These are phyloP conservation scores for Lecanosticta acicola DNA, from an alignment of 2,329 filamentous ascomycete genomes.

Conservation along the genomic window DNA sequence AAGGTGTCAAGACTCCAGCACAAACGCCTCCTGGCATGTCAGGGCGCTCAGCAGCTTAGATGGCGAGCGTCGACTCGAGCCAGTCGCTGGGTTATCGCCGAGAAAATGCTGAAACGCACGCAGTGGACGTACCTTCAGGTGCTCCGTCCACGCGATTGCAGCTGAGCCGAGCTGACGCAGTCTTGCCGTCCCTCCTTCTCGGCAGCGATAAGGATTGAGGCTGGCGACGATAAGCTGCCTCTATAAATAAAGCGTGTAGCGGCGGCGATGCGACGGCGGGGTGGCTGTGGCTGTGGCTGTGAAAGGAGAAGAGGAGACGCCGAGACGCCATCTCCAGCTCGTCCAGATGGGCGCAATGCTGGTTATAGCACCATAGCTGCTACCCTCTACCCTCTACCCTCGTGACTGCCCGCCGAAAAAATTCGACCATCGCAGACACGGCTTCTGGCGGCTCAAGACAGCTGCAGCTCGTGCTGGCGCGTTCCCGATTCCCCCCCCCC, in stretches of 20 bases:
- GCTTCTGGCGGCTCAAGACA: neutral
- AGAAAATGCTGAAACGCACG: neutral
- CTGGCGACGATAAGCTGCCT: neutral
- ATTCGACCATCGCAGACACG: no score
- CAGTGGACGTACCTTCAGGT: neutral
- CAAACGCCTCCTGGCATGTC: no score
- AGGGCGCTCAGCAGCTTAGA: no score
- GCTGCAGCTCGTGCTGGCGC: neutral
- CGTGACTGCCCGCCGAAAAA: no score
- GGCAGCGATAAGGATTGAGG: neutral
- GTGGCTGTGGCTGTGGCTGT: neutral
- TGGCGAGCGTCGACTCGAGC: no score
- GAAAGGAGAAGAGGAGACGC: no score
- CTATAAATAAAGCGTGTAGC: neutral
- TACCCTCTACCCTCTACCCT: no score
- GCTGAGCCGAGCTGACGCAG: neutral
- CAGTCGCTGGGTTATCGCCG: neutral
- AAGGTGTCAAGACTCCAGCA: no score
- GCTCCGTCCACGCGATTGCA: neutral
- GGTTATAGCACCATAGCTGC: neutral
- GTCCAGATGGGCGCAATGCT: neutral
- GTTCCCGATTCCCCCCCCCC: neutral
- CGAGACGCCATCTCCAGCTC: no score
- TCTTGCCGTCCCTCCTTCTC: neutral
- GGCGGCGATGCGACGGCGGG: no score